phyloP scores from a whole-genome alignment of 2,329 filamentous ascomycete genomes.

The Beauveria bassiana region DNA sequence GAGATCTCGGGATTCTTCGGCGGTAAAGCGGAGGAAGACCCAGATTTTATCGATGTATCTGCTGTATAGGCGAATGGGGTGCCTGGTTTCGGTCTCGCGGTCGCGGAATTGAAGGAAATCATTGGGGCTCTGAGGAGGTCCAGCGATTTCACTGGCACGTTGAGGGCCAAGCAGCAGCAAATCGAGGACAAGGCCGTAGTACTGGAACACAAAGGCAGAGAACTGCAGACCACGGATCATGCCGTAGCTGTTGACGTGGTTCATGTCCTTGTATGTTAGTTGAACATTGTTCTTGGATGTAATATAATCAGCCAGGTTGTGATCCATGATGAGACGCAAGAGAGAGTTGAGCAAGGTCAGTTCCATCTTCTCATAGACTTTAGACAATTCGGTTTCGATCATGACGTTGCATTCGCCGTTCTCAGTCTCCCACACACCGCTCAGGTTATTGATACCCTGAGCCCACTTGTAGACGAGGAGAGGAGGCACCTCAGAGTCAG shows the following conservation, averaged over 20 bases:
- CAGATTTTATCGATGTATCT: slow-evolving; percentile 98
- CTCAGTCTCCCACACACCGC: slow-evolving; percentile 87
- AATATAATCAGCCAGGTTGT: slow-evolving; percentile 98
- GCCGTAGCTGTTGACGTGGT: slow-evolving; percentile 96
- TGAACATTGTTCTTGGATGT: slow-evolving; percentile 99
- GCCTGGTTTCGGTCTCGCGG: slow-evolving; percentile 80
- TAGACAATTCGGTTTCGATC: slow-evolving; percentile 97
- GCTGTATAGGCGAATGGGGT: slow-evolving; percentile 96
- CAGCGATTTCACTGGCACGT: slow-evolving; percentile 95
- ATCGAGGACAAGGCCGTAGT: slow-evolving; percentile 93
- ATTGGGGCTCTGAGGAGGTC: slow-evolving; percentile 86
- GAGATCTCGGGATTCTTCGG: slow-evolving; percentile 88
- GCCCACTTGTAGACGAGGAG: slow-evolving; percentile 97
- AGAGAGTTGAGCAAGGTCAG: slow-evolving; percentile 90
- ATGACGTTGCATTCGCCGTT: slow-evolving; percentile 97
- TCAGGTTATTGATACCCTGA: slow-evolving; percentile 96
- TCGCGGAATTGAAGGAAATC: slow-evolving; percentile 98
- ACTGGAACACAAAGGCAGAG: slow-evolving; percentile 98
- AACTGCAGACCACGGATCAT: slow-evolving; percentile 98
- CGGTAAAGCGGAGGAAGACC: slow-evolving; percentile 91
- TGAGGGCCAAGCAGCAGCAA: slow-evolving; percentile 85
- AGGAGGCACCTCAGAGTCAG: slow-evolving; percentile 93
- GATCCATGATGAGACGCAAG: slow-evolving; percentile 94
- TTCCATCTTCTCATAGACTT: slow-evolving; percentile 99
- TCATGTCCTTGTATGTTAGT: slow-evolving; percentile 99